Percentiles rank a stretch among this genome's conserved stretches.
These are phyloP conservation scores for Hirschfeldia incana DNA, from an alignment of 345 rosid species.

Conservation along the genomic window DNA sequence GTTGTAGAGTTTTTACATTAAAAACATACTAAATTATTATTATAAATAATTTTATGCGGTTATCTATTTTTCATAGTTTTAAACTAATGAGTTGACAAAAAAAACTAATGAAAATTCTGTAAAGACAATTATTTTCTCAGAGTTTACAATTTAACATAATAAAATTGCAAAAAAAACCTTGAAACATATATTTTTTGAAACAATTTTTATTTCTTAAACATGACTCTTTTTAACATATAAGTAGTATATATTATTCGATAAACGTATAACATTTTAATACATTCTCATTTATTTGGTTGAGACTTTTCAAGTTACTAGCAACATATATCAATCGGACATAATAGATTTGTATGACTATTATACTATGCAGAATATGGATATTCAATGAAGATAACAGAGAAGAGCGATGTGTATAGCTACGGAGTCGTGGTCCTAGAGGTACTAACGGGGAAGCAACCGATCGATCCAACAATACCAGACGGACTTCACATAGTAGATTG, in stretches of 20 bases:
- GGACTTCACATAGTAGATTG: conserved; percentile 80
- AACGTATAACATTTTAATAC: neutral
- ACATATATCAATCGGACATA: neutral
- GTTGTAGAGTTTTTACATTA: neutral
- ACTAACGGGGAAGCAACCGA: conserved; percentile 84
- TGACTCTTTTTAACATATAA: neutral
- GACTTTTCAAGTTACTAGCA: neutral
- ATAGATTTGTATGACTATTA: neutral
- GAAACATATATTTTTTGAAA: neutral
- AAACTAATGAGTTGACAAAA: no score
- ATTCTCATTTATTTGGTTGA: neutral
- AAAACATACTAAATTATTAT: neutral
- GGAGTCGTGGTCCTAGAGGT: conserved; percentile 89
- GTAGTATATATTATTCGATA: neutral
- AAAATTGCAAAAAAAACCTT: neutral
- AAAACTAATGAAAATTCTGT: neutral
- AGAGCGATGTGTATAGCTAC: conserved; percentile 87
- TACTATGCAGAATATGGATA: conserved; percentile 69
- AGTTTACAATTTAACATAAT: neutral
- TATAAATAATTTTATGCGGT: neutral
- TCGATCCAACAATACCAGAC: conserved; percentile 79
- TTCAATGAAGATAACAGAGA: conserved; percentile 85
- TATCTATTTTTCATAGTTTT: no score
- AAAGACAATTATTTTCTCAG: neutral
- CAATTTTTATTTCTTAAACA: neutral